These are phyloP conservation scores for Penicillium occitanis DNA, from an alignment of 2,329 filamentous ascomycete genomes.

Conservation along the genomic window DNA sequence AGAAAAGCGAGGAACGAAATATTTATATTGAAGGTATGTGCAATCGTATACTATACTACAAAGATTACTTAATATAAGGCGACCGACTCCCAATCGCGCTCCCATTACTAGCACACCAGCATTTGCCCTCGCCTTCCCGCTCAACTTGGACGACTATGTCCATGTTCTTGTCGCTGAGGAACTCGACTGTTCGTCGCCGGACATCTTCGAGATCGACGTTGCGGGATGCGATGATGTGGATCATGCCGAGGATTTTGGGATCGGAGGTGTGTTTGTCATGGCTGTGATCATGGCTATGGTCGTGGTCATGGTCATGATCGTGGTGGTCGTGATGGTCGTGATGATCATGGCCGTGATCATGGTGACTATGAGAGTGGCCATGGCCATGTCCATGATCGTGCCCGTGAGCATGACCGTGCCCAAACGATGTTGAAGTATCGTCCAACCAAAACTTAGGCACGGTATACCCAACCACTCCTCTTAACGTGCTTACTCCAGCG, in stretches of 20 bases:
- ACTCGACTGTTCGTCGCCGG: slow-evolving; percentile 70
- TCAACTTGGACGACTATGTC: slow-evolving; percentile 87
- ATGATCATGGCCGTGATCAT: slow-evolving; percentile 30
- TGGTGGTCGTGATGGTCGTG: slow-evolving; percentile 34
- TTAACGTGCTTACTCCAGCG: slow-evolving; percentile 75
- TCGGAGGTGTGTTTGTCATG: slow-evolving; percentile 23
- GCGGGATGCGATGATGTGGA: slow-evolving; percentile 45
- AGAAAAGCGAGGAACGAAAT: neutral
- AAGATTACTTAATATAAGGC: slow-evolving; percentile 17
- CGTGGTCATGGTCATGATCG: slow-evolving; percentile 34
- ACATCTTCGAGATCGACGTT: slow-evolving; percentile 79
- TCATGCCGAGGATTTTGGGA: slow-evolving; percentile 68
- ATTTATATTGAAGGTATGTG: slow-evolving; percentile 8
- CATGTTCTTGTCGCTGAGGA: slow-evolving; percentile 69
- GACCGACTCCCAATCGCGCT: slow-evolving; percentile 20
- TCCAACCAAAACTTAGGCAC: slow-evolving; percentile 93
- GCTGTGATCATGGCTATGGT: slow-evolving; percentile 32
- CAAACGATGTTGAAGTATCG: slow-evolving; percentile 52
- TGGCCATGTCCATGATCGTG: slow-evolving; percentile 33
- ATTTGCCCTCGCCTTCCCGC: slow-evolving; percentile 69
- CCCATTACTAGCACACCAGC: slow-evolving; percentile 58
- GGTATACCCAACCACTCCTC: slow-evolving; percentile 81
- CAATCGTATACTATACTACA: neutral
- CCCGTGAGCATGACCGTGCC: slow-evolving; percentile 27
- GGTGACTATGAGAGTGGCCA: slow-evolving; percentile 24